Evolutionary conservation across 768 basidiomycete species (phyloP), one percentile per base, ranked within the genome.

Genomic region (Ramaria sp.): DNA sequence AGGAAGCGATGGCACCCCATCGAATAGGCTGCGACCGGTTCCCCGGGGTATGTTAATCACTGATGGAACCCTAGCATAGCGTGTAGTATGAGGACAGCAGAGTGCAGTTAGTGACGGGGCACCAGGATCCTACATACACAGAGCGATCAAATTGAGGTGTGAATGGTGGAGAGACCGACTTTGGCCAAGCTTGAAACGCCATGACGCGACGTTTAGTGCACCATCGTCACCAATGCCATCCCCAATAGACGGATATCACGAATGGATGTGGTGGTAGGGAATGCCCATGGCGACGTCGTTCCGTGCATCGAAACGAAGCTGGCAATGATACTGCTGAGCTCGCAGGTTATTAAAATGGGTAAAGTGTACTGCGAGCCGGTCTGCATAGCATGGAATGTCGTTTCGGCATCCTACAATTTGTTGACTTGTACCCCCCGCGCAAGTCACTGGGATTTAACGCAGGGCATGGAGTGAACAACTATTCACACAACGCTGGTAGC

Each of bases 241-340:
- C 4, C 91, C 33, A 99, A 78, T 59, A 88, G 86, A 56, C 96
- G 87, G 66, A 99, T 99, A 66, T 97, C 90, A 20, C 91, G n/a
- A n/a, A n/a, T n/a, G 84, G 63, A 98, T 96, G 57, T 91, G 84
- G 70, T 96, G 90, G 52, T 98, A 77, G 45, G 96, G 93, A 57
- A 98, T 78, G 73, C 96, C 96, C 96, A 99, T 99, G 30, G 96
- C 91, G 61, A 99, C n/a, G n/a, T n/a, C n/a, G n/a, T n/a, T n/a
- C n/a, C n/a, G n/a, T n/a, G n/a, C n/a, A n/a, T n/a, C n/a, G n/a
- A n/a, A n/a, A n/a, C n/a, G n/a, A n/a, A n/a, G n/a, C n/a, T n/a
- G n/a, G n/a, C n/a, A n/a, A n/a, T n/a, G n/a, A n/a, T n/a, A n/a
- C n/a, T n/a, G n/a, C n/a, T n/a, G n/a, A n/a, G n/a, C n/a, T n/a